These are phyloP conservation scores for Wickerhamomyces hampshirensis DNA, from an alignment of 805 yeast species.

Conservation along the genomic window DNA sequence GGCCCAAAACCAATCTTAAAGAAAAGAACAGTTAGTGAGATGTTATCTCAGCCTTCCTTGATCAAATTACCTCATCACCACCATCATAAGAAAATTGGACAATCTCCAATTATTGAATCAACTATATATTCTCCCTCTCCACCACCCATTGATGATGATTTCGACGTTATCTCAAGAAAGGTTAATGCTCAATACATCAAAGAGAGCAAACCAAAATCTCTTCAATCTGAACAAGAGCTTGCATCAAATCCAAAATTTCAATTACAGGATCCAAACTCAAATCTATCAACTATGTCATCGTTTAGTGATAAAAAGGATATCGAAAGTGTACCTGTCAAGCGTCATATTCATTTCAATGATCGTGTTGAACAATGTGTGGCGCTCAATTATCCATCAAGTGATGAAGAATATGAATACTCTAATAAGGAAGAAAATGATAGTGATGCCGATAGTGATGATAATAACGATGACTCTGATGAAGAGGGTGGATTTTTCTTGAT, in stretches of 20 bases:
- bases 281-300: background rate
- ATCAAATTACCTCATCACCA: conserved; percentile 20
- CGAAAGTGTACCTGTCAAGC: conserved; percentile 17
- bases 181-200: conserved; percentile 24
- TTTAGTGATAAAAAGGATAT: background rate
- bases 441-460: conserved; percentile 23
- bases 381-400: conserved; percentile 28
- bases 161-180: conserved; percentile 20
- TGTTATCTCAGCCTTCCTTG: conserved; percentile 54
- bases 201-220: background rate
- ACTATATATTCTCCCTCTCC: conserved; percentile 16
- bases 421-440: conserved; percentile 20
- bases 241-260: background rate
- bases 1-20: conserved; percentile 80
- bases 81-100: conserved; percentile 6
- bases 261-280: background rate
- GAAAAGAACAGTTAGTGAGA: conserved; percentile 79
- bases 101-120: conserved; percentile 4
- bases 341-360: conserved; percentile 90
- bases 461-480: conserved; percentile 44
- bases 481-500: conserved; percentile 68
- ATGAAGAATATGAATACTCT: conserved; percentile 16
- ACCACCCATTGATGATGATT: conserved; percentile 25
- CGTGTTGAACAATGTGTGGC: conserved; percentile 94
- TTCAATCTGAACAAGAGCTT: background rate